Percentiles rank a stretch among this genome's conserved stretches.
phyloP scores from a whole-genome alignment of 192 early-diverging fungal species.

The Haplosporangium gracile region DNA sequence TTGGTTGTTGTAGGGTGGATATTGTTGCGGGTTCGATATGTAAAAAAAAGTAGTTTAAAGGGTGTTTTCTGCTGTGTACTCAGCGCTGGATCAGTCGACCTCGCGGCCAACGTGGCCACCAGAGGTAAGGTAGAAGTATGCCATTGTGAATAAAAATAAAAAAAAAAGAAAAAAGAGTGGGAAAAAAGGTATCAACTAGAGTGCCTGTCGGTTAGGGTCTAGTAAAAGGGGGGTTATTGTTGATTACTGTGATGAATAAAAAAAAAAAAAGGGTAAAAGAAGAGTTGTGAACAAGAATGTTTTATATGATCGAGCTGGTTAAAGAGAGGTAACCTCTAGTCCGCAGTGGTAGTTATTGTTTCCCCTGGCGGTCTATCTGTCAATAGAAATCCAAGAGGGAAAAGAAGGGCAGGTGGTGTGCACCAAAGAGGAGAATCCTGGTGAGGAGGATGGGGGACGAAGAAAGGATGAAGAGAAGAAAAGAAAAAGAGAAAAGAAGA shows the following conservation, averaged over 20 bases:
- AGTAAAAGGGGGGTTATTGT: conserved; percentile 17
- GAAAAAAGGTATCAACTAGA: conserved; percentile 39
- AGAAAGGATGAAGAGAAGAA: neutral
- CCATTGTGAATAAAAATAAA: conserved; percentile 48
- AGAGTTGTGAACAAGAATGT: neutral
- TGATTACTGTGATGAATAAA: neutral
- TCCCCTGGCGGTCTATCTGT: conserved; percentile 9
- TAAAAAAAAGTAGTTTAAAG: conserved; percentile 9
- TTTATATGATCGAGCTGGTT: neutral
- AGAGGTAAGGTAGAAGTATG: conserved; percentile 54
- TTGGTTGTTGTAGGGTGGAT: neutral
- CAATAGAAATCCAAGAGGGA: conserved; percentile 27
- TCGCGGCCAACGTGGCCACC: conserved; percentile 57
- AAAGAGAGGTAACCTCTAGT: neutral
- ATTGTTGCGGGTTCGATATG: neutral
- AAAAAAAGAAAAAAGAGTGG: conserved; percentile 15
- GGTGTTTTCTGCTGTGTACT: conserved; percentile 18
- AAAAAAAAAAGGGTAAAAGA: conserved; percentile 1
- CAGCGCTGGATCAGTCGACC: conserved; percentile 47
- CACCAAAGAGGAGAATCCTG: neutral
- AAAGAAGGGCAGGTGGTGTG: neutral
- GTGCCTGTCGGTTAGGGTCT: conserved; percentile 56
- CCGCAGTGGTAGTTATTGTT: neutral
- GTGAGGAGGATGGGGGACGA: neutral
- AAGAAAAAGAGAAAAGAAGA: no score